Conservation (phyloP, 345 rosid genomes). For the Psidium guajava region DNA sequence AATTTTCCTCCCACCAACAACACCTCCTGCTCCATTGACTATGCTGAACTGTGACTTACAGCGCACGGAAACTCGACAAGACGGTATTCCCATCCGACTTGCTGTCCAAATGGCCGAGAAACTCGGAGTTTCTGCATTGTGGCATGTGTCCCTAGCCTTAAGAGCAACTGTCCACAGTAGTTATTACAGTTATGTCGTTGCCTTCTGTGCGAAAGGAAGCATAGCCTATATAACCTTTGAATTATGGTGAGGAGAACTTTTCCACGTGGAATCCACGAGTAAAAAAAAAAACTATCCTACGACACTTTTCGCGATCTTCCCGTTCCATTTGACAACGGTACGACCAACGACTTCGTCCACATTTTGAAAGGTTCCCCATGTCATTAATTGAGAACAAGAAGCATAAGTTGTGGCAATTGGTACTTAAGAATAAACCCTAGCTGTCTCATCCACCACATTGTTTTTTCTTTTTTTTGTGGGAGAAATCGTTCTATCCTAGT, state of each 20-base stretch:
- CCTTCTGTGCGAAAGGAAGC: no score
- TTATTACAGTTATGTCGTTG: neutral
- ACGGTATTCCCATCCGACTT: neutral
- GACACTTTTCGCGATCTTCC: constrained; percentile 19
- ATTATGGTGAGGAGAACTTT: constrained; percentile 14
- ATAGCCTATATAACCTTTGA: neutral
- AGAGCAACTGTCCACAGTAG: neutral
- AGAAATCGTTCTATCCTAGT: neutral
- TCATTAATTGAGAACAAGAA: neutral
- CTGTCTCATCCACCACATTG: neutral
- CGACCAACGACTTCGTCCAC: constrained; percentile 40
- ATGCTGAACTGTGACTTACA: constrained; percentile 11
- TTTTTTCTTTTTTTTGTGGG: neutral
- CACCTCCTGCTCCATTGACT: constrained; percentile 4
- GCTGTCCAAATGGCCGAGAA: neutral
- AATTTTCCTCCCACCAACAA: constrained; percentile 11
- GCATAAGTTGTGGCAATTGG: neutral
- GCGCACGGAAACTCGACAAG: constrained; percentile 12
- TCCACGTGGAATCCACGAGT: constrained; percentile 28
- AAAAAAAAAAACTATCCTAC: constrained; percentile 12
- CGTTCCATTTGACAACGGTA: constrained; percentile 23
- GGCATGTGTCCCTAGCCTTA: neutral
- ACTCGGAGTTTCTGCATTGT: constrained; percentile 6
- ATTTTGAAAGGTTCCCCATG: constrained; percentile 18
- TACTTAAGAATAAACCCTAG: neutral